phyloP scores from a whole-genome alignment of 805 yeast genomes.

The Candida montana region DNA sequence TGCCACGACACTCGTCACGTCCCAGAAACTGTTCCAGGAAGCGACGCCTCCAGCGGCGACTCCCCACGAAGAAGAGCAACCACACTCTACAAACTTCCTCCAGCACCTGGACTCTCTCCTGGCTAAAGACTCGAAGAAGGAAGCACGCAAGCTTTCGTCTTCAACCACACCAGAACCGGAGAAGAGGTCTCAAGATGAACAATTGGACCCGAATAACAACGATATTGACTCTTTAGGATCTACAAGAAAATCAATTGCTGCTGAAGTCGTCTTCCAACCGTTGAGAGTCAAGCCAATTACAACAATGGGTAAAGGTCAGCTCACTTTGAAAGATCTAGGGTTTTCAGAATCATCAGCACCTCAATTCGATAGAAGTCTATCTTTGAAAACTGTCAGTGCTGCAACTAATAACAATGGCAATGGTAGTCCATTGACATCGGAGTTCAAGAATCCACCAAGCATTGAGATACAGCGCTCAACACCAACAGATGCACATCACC shows the following conservation, averaged over 20 bases:
- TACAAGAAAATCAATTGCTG: constrained; percentile 12
- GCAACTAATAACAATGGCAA: neutral
- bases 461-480: too few relatives aligned
- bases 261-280: constrained; percentile 37
- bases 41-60: too few relatives aligned
- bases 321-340: constrained; percentile 34
- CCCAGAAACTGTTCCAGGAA: neutral
- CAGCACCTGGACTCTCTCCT: constrained; percentile 33
- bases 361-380: constrained; percentile 1
- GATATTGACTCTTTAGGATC: constrained; percentile 1
- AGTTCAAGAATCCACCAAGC: too few relatives aligned
- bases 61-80: too few relatives aligned
- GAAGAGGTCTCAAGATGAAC: too few relatives aligned
- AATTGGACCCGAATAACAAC: constrained; percentile 4
- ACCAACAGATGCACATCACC: too few relatives aligned
- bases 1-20: constrained; percentile 23
- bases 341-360: constrained; percentile 8
- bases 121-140: neutral
- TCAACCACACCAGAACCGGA: constrained; percentile 3
- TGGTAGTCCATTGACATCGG: too few relatives aligned
- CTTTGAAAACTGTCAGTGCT: neutral
- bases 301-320: constrained; percentile 51
- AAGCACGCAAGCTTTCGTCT: neutral
- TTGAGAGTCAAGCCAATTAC: constrained; percentile 42
- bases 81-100: neutral